phyloP scores from a whole-genome alignment of 2,329 filamentous ascomycete species.

The Ophiostoma pallidulum region DNA sequence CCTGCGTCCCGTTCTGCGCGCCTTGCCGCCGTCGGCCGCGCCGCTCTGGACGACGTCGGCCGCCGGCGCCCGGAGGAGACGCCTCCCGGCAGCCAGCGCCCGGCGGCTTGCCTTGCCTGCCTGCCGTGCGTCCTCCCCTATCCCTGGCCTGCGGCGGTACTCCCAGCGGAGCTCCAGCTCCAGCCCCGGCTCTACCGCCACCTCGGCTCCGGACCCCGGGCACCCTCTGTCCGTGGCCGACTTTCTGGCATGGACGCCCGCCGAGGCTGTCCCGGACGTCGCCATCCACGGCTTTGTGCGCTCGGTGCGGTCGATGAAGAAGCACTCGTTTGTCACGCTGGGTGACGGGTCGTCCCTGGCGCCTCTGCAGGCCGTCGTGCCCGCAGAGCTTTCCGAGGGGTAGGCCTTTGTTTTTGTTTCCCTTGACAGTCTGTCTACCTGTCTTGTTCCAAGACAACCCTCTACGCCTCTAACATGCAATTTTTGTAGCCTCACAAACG shows the following conservation, averaged over 20 bases:
- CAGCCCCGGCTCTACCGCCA: too few species aligned
- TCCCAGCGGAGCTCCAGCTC: too few species aligned
- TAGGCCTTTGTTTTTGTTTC: too few species aligned
- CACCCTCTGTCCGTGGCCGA: slow-evolving; percentile 38
- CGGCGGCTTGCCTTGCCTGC: too few species aligned
- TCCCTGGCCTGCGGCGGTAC: too few species aligned
- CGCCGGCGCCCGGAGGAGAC: too few species aligned
- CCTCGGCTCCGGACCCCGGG: slow-evolving; percentile 21
- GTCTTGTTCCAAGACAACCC: too few species aligned
- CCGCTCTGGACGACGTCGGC: background rate
- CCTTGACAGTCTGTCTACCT: too few species aligned
- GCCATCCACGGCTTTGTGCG: slow-evolving; percentile 70
- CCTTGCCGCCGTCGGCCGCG: background rate
- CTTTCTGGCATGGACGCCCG: slow-evolving; percentile 44
- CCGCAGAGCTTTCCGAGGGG: slow-evolving; percentile 61
- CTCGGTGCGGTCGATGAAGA: slow-evolving; percentile 80
- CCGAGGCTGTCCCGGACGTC: slow-evolving; percentile 36
- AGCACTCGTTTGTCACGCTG: slow-evolving; percentile 70
- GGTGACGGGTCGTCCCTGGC: slow-evolving; percentile 78
- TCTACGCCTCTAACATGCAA: slow-evolving; percentile 22
- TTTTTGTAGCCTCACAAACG: slow-evolving; percentile 37
- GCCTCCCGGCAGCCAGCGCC: too few species aligned
- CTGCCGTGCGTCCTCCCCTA: too few species aligned
- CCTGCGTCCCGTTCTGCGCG: background rate
- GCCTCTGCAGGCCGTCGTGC: slow-evolving; percentile 71